Base-by-base conservation (phyloP, 768 basidiomycete species). In the Phlegmacium glaucopus region DNA sequence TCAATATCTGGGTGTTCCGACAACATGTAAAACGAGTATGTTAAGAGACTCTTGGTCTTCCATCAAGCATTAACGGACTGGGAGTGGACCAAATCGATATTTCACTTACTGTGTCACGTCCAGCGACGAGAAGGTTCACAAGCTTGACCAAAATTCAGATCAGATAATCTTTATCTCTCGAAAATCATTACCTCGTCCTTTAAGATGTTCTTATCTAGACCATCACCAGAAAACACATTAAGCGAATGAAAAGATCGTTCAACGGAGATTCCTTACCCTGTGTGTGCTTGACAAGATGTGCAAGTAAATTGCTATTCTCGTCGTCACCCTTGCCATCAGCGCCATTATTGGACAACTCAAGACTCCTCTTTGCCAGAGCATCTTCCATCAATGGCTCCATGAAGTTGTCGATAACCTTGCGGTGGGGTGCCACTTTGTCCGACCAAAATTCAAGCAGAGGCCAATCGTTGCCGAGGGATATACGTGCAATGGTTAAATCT, bases 51-150 rank as follows among this genome's bases (percentile, higher is more conserved):
- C 7, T 72, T 66, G 1, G 75, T 77, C 70, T 72, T 41, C 16
- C 29, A 39, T 26, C 10, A 26, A 2, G 15, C 39, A 17, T 37
- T 25, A 9, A 5, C 27, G 9, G 35, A 48, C 35, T 12, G 7
- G 27, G 51, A 60, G n/a, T n/a, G 50, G 56, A 66, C 55, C 64
- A 49, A 4, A 46, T 2, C 39, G 18, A 22, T n/a, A 11, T 4
- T 18, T 10, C n/a, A 53, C 66, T 12, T 36, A 71, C 72, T 3
- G 79, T 82, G 48, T 82, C 80, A 18, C 78, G 67, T 8, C 76
- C 77, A n/a, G 79, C 78, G 15, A 80, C 63, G n/a, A 78, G 56
- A 39, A 80, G 75, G 51, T 79, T 79, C 22, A 79, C 52, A 3
- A 59, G 55, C 58, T n/a, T 54, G 26, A 17, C 32, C 42, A 48